phyloP scores from a whole-genome alignment of 139 green algal genomes.

The Bryopsis sp. region DNA sequence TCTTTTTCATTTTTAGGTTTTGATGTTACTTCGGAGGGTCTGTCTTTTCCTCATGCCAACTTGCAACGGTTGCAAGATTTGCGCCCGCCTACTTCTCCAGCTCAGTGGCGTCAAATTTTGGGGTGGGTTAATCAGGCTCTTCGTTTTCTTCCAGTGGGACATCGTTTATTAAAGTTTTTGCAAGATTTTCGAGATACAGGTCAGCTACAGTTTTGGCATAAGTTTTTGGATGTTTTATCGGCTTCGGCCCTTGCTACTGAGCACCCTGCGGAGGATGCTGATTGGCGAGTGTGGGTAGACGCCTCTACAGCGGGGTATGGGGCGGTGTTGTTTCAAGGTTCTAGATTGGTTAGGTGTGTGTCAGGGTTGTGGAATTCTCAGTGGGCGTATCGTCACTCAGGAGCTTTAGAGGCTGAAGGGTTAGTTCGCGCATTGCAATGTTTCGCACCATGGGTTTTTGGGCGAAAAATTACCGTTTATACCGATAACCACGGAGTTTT shows the following conservation, averaged over 20 bases:
- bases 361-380: not conserved
- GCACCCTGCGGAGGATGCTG: not conserved
- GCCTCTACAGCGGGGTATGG: not conserved
- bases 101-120: not conserved
- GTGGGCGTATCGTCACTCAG: not conserved
- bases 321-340: not conserved
- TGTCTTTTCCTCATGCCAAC: not conserved
- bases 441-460: slow-evolving; percentile 9
- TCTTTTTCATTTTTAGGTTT: not conserved
- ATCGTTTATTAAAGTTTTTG: not conserved
- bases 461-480: not conserved
- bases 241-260: not conserved
- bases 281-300: slow-evolving; percentile 1
- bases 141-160: not conserved
- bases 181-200: not conserved
- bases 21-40: not conserved
- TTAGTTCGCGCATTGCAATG: not conserved
- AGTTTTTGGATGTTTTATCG: not conserved
- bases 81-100: not conserved
- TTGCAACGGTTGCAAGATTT: not conserved
- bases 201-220: not conserved
- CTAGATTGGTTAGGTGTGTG: not conserved
- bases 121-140: slow-evolving; percentile 11
- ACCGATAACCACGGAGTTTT: not conserved
- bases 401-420: slow-evolving; percentile 1